These are phyloP conservation scores for Mucor racemosus DNA, from an alignment of 371 early-diverging fungal species.

Conservation along the genomic window DNA sequence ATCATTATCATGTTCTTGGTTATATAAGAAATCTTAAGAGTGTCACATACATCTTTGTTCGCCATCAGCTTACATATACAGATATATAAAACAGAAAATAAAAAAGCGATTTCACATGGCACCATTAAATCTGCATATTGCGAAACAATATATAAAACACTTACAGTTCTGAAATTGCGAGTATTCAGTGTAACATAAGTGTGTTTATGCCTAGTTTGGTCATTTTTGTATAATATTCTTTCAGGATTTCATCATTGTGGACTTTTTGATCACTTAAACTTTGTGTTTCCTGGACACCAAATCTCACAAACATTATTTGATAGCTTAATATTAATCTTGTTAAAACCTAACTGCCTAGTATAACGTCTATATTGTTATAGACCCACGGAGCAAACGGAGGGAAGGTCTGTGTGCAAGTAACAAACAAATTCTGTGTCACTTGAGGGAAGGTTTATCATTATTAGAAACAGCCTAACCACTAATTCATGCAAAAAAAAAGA, in stretches of 20 bases:
- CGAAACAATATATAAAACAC: conserved; percentile 1
- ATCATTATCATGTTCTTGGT: background rate
- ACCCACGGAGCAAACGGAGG: too few species aligned
- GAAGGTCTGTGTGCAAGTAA: too few species aligned
- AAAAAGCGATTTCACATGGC: background rate
- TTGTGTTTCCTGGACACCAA: background rate
- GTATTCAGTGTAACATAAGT: background rate
- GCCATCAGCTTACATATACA: too few species aligned
- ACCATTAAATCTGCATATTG: conserved; percentile 1
- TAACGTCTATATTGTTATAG: too few species aligned
- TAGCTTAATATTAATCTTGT: too few species aligned
- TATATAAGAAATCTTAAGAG: background rate
- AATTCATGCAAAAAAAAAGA: too few species aligned
- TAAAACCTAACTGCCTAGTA: too few species aligned
- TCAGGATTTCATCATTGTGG: background rate
- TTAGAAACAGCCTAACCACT: too few species aligned
- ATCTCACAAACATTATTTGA: too few species aligned
- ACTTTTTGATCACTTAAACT: background rate
- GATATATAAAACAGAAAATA: background rate
- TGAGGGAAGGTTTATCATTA: too few species aligned
- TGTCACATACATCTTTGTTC: too few species aligned
- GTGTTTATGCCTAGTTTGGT: background rate
- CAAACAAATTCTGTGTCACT: too few species aligned
- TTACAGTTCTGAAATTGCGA: background rate
- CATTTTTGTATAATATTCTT: background rate